A percentile compares a stretch with the other conserved stretches of the same genome.
Conservation (phyloP, 192 early-diverging fungal species). For the Spizellomyces punctatus region DNA sequence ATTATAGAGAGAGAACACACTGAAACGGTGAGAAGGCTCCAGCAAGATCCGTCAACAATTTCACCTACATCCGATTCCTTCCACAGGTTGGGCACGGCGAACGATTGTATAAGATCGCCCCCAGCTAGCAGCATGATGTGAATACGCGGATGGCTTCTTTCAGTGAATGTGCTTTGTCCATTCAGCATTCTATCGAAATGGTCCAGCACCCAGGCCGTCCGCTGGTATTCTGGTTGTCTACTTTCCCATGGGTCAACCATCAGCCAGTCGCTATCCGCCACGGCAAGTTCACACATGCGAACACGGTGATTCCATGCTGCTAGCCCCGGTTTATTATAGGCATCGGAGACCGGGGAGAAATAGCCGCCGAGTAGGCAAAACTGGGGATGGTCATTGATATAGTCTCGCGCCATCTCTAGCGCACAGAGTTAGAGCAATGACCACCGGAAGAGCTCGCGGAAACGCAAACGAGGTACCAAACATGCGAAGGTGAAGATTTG, state of each 20-base stretch:
- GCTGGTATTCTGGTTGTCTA: constrained; percentile 73
- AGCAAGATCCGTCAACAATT: constrained; percentile 12
- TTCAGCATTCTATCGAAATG: constrained; percentile 95
- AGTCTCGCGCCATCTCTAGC: constrained; percentile 93
- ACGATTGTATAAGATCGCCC: constrained; percentile 95
- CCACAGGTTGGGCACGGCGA: constrained; percentile 91
- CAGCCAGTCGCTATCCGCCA: constrained; percentile 82
- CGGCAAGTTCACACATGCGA: constrained; percentile 89
- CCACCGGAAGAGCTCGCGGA: background rate
- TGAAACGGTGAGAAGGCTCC: constrained; percentile 15
- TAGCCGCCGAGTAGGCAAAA: constrained; percentile 95
- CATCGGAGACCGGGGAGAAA: constrained; percentile 95
- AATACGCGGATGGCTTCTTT: constrained; percentile 63
- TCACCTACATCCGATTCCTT: constrained; percentile 77
- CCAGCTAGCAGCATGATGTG: constrained; percentile 93
- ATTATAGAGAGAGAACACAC: constrained; percentile 2
- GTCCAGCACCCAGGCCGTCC: constrained; percentile 89
- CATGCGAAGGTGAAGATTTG: constrained; percentile 96
- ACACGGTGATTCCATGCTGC: constrained; percentile 86
- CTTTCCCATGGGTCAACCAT: constrained; percentile 98
- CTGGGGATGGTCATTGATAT: constrained; percentile 67
- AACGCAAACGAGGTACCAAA: constrained; percentile 74
- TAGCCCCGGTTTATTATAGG: constrained; percentile 91
- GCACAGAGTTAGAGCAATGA: constrained; percentile 14
- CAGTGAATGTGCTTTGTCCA: constrained; percentile 5